A percentile compares a stretch with the other conserved stretches of the same genome.
These are phyloP conservation scores for Pestalotiopsis sp. DNA, from an alignment of 2,329 filamentous ascomycete species.

Conservation along the genomic window DNA sequence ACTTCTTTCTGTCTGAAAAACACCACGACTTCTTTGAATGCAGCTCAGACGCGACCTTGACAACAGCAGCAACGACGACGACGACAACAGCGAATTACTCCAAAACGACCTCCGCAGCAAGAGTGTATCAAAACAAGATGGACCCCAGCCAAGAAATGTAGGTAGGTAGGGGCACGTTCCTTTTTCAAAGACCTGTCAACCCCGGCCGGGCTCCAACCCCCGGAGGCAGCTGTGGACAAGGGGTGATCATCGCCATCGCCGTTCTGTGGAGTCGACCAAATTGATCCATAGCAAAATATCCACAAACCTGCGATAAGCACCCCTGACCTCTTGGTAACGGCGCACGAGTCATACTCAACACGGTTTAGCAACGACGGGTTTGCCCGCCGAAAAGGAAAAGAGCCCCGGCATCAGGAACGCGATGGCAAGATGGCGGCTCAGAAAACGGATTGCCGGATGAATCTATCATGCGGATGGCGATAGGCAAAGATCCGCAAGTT, in stretches of 20 bases:
- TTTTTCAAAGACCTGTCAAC: neutral
- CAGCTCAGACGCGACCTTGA: neutral
- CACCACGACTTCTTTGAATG: neutral
- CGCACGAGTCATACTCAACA: neutral
- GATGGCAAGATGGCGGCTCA: neutral
- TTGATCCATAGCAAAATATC: neutral
- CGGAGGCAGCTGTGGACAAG: neutral
- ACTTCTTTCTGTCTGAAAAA: neutral
- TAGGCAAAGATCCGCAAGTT: neutral
- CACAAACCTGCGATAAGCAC: neutral
- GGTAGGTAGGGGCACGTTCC: neutral
- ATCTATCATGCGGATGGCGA: neutral
- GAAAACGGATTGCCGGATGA: neutral
- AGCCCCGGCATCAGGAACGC: neutral
- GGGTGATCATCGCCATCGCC: neutral
- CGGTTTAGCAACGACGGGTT: neutral
- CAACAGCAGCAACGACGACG: neutral
- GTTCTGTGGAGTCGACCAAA: neutral
- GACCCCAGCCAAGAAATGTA: neutral
- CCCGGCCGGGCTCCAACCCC: neutral
- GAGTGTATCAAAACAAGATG: neutral
- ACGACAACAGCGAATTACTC: neutral
- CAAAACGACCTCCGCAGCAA: neutral
- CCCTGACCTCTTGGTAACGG: neutral
- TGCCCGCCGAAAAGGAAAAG: neutral